These are phyloP conservation scores for Alternaria atra DNA, from an alignment of 2,329 filamentous ascomycete species.

Conservation along the genomic window DNA sequence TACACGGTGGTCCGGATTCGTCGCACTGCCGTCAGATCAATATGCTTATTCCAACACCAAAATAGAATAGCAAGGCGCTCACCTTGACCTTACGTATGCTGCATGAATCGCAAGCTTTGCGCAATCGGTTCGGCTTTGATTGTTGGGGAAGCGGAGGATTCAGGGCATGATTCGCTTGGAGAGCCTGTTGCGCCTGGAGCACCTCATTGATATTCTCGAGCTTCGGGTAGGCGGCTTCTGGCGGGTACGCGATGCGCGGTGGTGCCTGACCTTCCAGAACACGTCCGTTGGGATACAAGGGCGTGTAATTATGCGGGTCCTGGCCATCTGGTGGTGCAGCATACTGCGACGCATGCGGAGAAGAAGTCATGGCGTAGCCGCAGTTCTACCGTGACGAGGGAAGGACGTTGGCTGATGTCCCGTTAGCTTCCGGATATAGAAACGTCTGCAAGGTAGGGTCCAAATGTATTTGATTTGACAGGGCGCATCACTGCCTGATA, in stretches of 20 bases:
- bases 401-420: conserved; percentile 18
- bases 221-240: conserved; percentile 42
- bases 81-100: conserved; percentile 55
- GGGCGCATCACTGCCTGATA: conserved; percentile 3
- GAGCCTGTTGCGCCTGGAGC: conserved; percentile 48
- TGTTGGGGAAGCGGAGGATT: conserved; percentile 27
- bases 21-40: conserved; percentile 63
- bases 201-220: conserved; percentile 50
- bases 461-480: background rate
- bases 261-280: conserved; percentile 22
- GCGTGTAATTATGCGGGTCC: conserved; percentile 44
- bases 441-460: conserved; percentile 8
- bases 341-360: conserved; percentile 27
- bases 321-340: conserved; percentile 24
- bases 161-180: conserved; percentile 48
- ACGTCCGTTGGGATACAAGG: conserved; percentile 35
- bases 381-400: conserved; percentile 26
- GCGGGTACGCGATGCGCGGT: conserved; percentile 32
- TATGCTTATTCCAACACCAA: background rate
- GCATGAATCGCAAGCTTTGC: conserved; percentile 55
- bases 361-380: conserved; percentile 21
- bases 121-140: conserved; percentile 48
- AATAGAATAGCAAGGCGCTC: background rate
- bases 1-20: conserved; percentile 71
- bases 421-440: conserved; percentile 15